phyloP scores from a whole-genome alignment of 2,329 filamentous ascomycete genomes.

The Parastagonospora nodorum region DNA sequence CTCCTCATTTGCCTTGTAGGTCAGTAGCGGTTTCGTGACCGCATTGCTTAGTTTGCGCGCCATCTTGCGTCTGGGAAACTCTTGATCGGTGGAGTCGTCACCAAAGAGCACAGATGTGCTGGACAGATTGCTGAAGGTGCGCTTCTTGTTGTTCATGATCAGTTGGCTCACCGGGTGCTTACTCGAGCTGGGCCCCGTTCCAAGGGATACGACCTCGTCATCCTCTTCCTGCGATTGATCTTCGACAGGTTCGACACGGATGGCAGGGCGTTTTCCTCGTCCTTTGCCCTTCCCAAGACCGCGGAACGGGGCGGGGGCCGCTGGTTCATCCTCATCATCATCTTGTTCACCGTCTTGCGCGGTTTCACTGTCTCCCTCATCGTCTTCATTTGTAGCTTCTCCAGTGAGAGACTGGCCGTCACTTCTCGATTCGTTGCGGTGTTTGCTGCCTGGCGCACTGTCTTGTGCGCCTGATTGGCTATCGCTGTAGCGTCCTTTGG shows the following conservation, averaged over 20 bases:
- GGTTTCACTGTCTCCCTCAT: conserved; percentile 41
- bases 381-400: conserved; percentile 39
- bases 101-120: conserved; percentile 45
- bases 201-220: conserved; percentile 32
- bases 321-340: conserved; percentile 44
- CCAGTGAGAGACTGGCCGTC: conserved; percentile 34
- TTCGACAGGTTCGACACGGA: conserved; percentile 41
- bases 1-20: conserved; percentile 37
- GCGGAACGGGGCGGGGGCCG: conserved; percentile 40
- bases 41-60: conserved; percentile 43
- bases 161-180: conserved; percentile 36
- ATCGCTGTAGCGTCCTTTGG: conserved; percentile 25
- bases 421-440: conserved; percentile 29
- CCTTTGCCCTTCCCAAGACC: conserved; percentile 40
- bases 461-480: conserved; percentile 25
- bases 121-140: conserved; percentile 47
- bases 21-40: conserved; percentile 40
- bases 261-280: conserved; percentile 43
- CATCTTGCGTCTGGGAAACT: conserved; percentile 47
- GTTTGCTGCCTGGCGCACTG: conserved; percentile 22
- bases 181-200: conserved; percentile 36
- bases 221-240: conserved; percentile 37
- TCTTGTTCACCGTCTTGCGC: conserved; percentile 38
- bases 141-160: conserved; percentile 43
- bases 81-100: conserved; percentile 38